Base-by-base conservation (phyloP, 345 rosid species). In the Luvunga scandens region DNA sequence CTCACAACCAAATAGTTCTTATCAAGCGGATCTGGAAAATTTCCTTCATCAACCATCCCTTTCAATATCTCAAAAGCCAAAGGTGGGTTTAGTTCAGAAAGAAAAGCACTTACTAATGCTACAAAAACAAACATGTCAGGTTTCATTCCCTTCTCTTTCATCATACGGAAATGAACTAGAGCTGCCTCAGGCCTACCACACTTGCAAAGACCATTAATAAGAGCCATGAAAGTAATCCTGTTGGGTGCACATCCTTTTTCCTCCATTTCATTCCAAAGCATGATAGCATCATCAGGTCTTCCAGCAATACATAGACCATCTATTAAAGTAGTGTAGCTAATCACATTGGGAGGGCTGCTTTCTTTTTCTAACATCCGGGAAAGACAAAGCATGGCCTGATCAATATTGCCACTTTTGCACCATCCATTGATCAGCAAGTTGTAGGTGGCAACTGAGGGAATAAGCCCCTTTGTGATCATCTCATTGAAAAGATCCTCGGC, bases 341-440 rank as follows among this genome's bases (percentile, higher is more conserved):
- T 81, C 81, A 89, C 97, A 86, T 90, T 86, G 77, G 98, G 95
- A 75, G 98, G 93, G 72, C 85, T 83, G 71, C 68, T 88, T 77
- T 88, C 91, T 67, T 87, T 81, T 72, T 66, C 91, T 31, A 50
- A 73, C 89, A 95, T 91, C 75, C 75, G 81, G 73, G 84, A 88
- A 65, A 93, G 83, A 83, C 78, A 95, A 75, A 81, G 83, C 88
- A 88, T 60, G 28, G 93, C 95, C 38, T 77, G 81, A 38, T 89
- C 89, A 45, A 90, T 77, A 72, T 83, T 81, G 66, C 88, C 92
- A 67, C 73, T 89, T 81, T 91, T 90, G 86, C 98, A 95, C 88
- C 91, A 91, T 61, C 98, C 98, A 85, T 90, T 94, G 73, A 95
- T 90, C 80, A 95, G 72, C 75, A 73, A 85, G 89, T 95, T 93